A percentile compares a stretch with the other conserved stretches of the same genome.
Conservation (phyloP, 352 stramenopile species). For the Phytopythium cucurbitacearum region DNA sequence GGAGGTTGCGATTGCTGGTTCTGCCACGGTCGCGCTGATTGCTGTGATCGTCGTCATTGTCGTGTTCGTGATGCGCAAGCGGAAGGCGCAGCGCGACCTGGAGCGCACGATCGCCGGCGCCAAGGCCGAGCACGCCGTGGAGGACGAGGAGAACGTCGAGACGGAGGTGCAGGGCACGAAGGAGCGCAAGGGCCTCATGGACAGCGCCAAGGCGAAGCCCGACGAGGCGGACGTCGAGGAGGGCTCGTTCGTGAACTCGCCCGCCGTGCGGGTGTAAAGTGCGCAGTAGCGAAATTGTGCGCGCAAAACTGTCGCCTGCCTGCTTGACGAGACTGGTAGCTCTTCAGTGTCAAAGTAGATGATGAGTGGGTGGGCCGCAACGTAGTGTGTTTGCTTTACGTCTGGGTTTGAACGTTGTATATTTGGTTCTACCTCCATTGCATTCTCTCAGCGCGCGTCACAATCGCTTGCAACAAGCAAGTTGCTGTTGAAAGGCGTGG, state of each 20-base stretch:
- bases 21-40: conserved; percentile 54
- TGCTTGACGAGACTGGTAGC: not conserved
- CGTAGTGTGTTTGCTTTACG: conserved; percentile 4
- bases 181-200: conserved; percentile 67
- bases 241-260: conserved; percentile 82
- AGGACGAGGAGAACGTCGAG: conserved; percentile 56
- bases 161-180: conserved; percentile 52
- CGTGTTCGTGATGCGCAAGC: conserved; percentile 72
- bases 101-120: conserved; percentile 78
- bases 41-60: conserved; percentile 59
- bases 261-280: conserved; percentile 65
- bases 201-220: conserved; percentile 62
- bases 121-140: conserved; percentile 72
- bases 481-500: conserved; percentile 4
- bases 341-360: not conserved
- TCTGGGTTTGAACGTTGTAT: conserved; percentile 4
- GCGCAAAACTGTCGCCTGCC: not conserved
- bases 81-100: conserved; percentile 73
- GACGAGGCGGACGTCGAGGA: conserved; percentile 58
- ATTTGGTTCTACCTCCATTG: not conserved
- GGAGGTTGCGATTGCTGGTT: conserved; percentile 64
- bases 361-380: not conserved
- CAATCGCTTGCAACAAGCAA: not conserved
- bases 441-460: not conserved
- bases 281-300: conserved; percentile 3